Base-by-base conservation (phyloP, 2,329 filamentous ascomycete species). In the Alternaria brassicae region DNA sequence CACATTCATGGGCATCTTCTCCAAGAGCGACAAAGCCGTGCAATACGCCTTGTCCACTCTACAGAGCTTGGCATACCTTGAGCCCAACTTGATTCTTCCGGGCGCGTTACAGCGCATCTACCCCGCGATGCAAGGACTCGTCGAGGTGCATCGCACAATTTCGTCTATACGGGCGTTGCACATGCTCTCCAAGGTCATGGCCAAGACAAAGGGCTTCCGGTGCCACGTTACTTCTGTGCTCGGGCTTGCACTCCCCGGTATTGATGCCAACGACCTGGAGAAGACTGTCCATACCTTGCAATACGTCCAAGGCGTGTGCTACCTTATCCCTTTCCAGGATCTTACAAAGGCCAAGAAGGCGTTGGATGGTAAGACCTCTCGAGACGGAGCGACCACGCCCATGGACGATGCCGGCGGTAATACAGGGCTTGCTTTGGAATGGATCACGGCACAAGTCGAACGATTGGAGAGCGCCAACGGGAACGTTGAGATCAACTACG, bases 1-100 rank as follows among this genome's bases (percentile, higher is more conserved):
- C 47, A 92, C 93, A 4, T 99, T 97, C 77, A 97, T 99, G 93
- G 95, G 95, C 27, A 90, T 99, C 49, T 99, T 97, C 77, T 91
- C 93, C 53, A 99, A 99, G 84, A 97, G 93, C 77, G 89, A 88
- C 57, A 93, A 93, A 49, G 90, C 95, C 3, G 93, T 97, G 74
- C 93, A 90, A 77, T 96, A 93, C 81, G 96, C 94, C 65, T 88
- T 97, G 65, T 93, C 91, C 49, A 92, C 94, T 1, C 83, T 99
- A 49, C 94, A 98, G 76, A 91, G 91, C 54, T 81, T 99, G 53
- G 91, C 95, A 2, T 97, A 91, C 71, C 83, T 99, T 44, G 94
- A 99, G 75, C 96, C 95, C 0, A 89, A 92, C 68, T 83, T 98
- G 68, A 94, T 99, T 59, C 83, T 99, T 2, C 95, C 95, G 0